Base-by-base conservation (phyloP, 1,284 basidiomycete genomes). In the Ceratobasidium sp. region DNA sequence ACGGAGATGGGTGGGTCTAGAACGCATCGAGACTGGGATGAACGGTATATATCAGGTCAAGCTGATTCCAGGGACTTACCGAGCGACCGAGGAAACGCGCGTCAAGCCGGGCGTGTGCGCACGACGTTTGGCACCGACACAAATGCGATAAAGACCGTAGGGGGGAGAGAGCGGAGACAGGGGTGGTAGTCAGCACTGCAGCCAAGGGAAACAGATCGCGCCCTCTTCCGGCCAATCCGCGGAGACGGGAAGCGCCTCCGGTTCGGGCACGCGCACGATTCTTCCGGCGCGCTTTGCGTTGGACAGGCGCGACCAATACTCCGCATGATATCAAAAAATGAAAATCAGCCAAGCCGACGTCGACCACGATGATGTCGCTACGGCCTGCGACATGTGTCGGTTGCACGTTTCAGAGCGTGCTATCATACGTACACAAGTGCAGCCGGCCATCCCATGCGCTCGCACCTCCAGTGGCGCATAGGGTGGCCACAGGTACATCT, bases 141-240 rank as follows among this genome's bases (percentile, higher is more conserved):
- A 9, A 26, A 26, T 28, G 43, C 3, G 3, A 9, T 57, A 53
- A 46, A 16, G 52, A 39, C 34, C 32, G 52, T 34, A 30, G 9
- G 30, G 9, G 36, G 16, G 52, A 69, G 48, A 53, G 48, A 46
- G 48, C 46, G 48, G 36, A 43, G 58, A 60, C 58, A 60, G 58
- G 58, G 58, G 64, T 45, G 64, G 64, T 57, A 6, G 64, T 45
- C 50, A 32, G 64, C 64, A 53, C 36, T 28, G n/a, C 64, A 65
- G 32, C 62, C 48, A 52, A 67, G 23, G 21, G 64, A 43, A 69
- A 69, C 64, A 69, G 39, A 69, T 69, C 64, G 64, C 64, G 64
- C 64, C 62, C 41, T 34, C 34, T 67, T 28, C 46, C 48, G 36
- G 36, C 41, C 39, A 23, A 57, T 43, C 64, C 64, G 64, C 52